Evolutionary conservation across 768 basidiomycete species (phyloP).

Genomic region (Trametes elegans): DNA sequence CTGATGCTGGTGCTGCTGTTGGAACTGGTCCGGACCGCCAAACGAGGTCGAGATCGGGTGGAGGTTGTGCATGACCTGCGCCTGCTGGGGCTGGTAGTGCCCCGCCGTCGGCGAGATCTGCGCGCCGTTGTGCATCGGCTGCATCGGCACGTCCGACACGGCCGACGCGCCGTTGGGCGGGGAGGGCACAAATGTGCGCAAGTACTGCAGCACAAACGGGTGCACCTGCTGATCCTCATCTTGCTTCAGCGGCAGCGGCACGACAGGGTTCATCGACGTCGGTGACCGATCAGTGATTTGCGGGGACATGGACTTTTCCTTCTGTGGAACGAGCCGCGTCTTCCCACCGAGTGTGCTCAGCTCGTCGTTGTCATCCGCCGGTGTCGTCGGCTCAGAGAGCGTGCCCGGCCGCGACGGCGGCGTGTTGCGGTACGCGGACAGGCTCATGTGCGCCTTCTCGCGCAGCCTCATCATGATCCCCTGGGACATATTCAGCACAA

Average conservation of each 20-base stretch:
- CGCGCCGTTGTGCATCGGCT: conserved; percentile 32
- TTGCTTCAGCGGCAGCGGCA: conserved; percentile 63
- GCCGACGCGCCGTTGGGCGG: conserved; percentile 27
- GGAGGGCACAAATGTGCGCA: conserved; percentile 54
- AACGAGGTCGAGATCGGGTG: conserved; percentile 21
- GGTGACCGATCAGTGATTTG: conserved; percentile 59
- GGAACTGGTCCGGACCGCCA: background rate
- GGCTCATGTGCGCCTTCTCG: conserved; percentile 45
- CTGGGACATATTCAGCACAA: conserved; percentile 33
- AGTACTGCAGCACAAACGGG: conserved; percentile 65
- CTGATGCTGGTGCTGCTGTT: background rate
- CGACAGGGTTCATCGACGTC: conserved; percentile 66
- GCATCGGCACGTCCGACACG: conserved; percentile 16
- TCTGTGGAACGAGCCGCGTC: conserved; percentile 57
- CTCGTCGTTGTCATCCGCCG: conserved; percentile 63
- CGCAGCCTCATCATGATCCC: conserved; percentile 56
- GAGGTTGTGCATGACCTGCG: conserved; percentile 9
- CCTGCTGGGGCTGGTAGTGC: conserved; percentile 23
- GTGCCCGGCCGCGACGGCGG: conserved; percentile 33
- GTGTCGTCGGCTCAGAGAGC: conserved; percentile 38
- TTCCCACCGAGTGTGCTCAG: conserved; percentile 58
- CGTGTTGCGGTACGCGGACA: conserved; percentile 35
- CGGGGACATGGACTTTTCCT: conserved; percentile 35
- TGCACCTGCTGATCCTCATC: conserved; percentile 50
- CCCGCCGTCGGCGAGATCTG: conserved; percentile 15